These are phyloP conservation scores for Inga leiocalycina DNA, from an alignment of 306 rosid species.

Conservation along the genomic window DNA sequence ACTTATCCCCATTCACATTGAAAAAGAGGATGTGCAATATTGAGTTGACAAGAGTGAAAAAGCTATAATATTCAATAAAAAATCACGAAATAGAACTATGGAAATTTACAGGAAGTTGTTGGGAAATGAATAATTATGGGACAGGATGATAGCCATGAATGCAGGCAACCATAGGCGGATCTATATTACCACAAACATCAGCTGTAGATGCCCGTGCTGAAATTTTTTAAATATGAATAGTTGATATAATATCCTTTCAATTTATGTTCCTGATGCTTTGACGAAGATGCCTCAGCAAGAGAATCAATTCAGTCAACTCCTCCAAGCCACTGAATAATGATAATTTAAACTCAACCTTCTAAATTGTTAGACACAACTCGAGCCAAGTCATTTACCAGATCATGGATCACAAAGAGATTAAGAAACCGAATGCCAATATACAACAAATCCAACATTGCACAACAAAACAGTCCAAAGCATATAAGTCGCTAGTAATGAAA, in stretches of 20 bases:
- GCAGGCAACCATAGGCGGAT: neutral
- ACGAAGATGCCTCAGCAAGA: neutral
- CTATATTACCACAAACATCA: neutral
- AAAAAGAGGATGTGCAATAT: neutral
- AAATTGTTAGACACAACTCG: neutral
- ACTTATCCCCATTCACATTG: neutral
- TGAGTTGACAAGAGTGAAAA: neutral
- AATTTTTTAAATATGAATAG: too few relatives aligned
- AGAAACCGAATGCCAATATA: neutral
- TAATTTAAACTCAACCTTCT: neutral
- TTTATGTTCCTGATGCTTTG: neutral
- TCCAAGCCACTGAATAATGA: neutral
- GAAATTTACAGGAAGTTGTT: neutral
- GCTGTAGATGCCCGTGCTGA: too few relatives aligned
- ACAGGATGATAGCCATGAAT: neutral
- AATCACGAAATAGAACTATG: neutral
- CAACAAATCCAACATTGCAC: neutral
- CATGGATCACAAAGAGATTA: neutral
- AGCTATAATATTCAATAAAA: neutral
- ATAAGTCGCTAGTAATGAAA: neutral
- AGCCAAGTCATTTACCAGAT: neutral
- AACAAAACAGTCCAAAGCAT: neutral
- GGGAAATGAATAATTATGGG: neutral
- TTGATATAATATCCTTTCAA: neutral
- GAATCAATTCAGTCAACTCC: neutral